Base-by-base conservation (phyloP, 768 basidiomycete species). In the Pisolithus orientalis region DNA sequence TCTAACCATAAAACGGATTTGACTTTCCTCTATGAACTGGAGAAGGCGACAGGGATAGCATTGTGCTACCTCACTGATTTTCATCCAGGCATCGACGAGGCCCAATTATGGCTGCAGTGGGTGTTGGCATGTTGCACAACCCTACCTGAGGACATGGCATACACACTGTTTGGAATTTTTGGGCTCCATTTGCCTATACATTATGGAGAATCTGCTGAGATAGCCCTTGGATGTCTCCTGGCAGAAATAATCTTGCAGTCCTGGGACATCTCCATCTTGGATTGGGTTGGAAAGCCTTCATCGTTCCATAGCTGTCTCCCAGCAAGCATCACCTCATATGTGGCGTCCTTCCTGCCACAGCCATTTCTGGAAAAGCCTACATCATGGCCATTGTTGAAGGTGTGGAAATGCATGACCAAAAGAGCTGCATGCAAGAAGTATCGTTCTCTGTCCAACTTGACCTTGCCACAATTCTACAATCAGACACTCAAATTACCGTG, bases 121-220 rank as follows among this genome's bases (percentile, higher is more conserved):
- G 46, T 31, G 37, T 47, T 31, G 0, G 21, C 4, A 14, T 31
- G 32, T 8, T 10, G 9, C 17, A 47, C 46, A 5, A 47, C 16
- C 11, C 13, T 6, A 11, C 32, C 42, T 5, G 39, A 44, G 16
- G 40, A 51, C 42, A 44, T 42, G 9, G 39, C 52, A 5, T 39
- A 39, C 17, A n/a, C 45, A 9, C 32, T 47, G n/a, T 25, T 47
- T 8, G 53, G 53, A 6, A 52, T 54, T n/a, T 54, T 54, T 32
- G 7, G 16, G 8, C 25, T 58, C 44, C 21, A 57, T 27, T 39
- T 52, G 52, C 24, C 74, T 69, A 43, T 44, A 66, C 24, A 61
- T 31, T 54, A 54, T 29, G 53, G 53, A 5, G 49, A 54, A 27
- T 51, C 40, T 24, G 44, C 42, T 28, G 43, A 56, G 11, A 21